Base-by-base conservation (phyloP, 805 yeast species). In the Babjeviella inositovora region DNA sequence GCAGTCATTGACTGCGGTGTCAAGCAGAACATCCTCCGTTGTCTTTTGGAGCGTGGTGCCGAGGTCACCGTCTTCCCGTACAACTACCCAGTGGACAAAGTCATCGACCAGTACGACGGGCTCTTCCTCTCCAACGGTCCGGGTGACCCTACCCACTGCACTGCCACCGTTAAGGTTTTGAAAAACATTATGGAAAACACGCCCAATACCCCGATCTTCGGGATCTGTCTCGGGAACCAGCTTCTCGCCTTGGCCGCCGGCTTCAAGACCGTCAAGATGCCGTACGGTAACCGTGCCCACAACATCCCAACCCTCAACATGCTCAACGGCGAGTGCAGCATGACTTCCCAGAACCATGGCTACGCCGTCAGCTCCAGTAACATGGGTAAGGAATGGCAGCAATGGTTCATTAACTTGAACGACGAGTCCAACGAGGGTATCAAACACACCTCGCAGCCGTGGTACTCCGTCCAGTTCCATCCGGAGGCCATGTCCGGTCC, bases 401-500 rank as follows among this genome's bases (percentile, higher is more conserved):
- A 85, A 38, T 87, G 74, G 49, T 90, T 90, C 46, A 66, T 85
- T 37, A 90, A 90, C 56, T 63, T 87, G 53, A 90, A 90, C 48
- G 99, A 90, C 50, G 74, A 82, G 47, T 79, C 93, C 25, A 90
- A 90, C 50, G 99, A 90, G 56, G 99, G 99, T 39, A 84, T 90
- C 93, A 75, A 71, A 39, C 98, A 90, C 51, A 63, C 57, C 27
- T 44, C 68, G 18, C 75, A 69, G 47, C 99, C 99, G 24, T 79
- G 87, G 26, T 90, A 87, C 56, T 81, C 95, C 18, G 82, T 95
- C 3, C 98, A 90, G 53, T 90, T 90, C 66, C 99, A 90, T 49
- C 99, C 99, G 23, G 99, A 90, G 53, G 97, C 98, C 28, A 87
- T 84, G 57, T 97, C 98, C 39, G 99, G 99, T 37, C 99, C 99